Base-by-base conservation (phyloP, 163 green algal genomes). In the Scenedesmus sp. region DNA sequence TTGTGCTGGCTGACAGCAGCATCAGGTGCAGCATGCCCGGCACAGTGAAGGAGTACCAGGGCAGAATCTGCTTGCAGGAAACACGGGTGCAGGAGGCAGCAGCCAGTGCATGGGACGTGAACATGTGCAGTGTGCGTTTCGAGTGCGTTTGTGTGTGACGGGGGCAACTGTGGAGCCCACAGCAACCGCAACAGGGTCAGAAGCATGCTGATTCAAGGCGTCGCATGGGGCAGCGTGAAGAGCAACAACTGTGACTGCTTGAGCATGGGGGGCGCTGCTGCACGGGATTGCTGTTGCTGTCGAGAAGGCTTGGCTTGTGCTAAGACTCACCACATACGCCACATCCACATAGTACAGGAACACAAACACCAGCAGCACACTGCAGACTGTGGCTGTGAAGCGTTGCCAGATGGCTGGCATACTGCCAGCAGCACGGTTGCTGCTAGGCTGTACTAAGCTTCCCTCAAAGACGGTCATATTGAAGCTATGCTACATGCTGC, bases 41-140 rank as follows among this genome's bases (percentile, higher is more conserved):
- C 5, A 97, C 95, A 6, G 81, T 94, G 90, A 94, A 96, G 82
- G 90, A 95, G 3, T 97, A 92, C 95, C 96, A 97, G 60, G 96
- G 96, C 13, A 98, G 55, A 64, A 98, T 96, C 96, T 98, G 95
- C 88, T 52, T 6, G 23, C 23, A 79, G 5, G 70, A 4, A 34
- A 7, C 4, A 5, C 16, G 13, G 12, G 5, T 46, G 70, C 20
- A 10, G 12, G 10, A 73, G 10, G 64, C 64, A 20, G 10, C 10
- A 5, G 12, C 64, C 59, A 79, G 62, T 67, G 64, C 60, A 82
- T 66, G 15, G 16, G 67, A 26, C 9, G 5, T n/a, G 15, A 10
- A 26, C 54, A 76, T 10, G 34, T 15, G 16, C 3, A 57, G 4
- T 12, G 20, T 13, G 52, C 23, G 46, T 7, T 70, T 52, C 34